Conservation (phyloP, 129 eudicot species). For the Smallanthus sonchifolius region DNA sequence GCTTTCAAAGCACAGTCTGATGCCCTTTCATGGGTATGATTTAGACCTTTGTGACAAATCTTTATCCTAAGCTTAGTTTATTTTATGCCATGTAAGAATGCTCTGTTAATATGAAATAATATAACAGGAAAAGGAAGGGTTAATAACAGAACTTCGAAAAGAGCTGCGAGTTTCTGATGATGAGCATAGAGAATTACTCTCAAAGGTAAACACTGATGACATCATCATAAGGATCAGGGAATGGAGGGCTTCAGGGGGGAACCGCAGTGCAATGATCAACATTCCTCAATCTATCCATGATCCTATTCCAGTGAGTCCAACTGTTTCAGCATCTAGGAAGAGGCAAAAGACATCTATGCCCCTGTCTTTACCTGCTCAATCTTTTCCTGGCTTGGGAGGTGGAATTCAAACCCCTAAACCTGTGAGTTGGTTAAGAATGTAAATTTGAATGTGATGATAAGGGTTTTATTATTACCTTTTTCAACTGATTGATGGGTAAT, state of each 20-base stretch:
- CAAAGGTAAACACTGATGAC: slow-evolving; percentile 83
- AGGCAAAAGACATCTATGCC: slow-evolving; percentile 61
- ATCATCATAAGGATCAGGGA: slow-evolving; percentile 81
- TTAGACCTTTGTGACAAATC: not conserved
- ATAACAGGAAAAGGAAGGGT: slow-evolving; percentile 89
- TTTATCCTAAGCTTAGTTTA: not conserved
- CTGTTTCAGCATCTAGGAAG: slow-evolving; percentile 78
- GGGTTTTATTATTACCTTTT: not conserved
- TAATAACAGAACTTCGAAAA: slow-evolving; percentile 95
- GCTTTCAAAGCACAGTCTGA: slow-evolving; percentile 99
- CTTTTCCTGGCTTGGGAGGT: slow-evolving; percentile 46
- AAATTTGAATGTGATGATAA: not conserved
- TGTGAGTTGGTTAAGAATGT: slow-evolving; percentile 38
- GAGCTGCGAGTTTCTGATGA: slow-evolving; percentile 98
- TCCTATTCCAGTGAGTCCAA: slow-evolving; percentile 62
- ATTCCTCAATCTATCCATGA: slow-evolving; percentile 60
- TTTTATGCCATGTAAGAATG: slow-evolving; percentile 12
- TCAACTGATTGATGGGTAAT: slow-evolving; percentile 8
- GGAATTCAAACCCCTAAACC: slow-evolving; percentile 61
- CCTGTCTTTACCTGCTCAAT: slow-evolving; percentile 46
- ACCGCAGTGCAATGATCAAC: slow-evolving; percentile 42
- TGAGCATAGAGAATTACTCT: slow-evolving; percentile 91
- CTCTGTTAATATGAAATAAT: slow-evolving; percentile 3
- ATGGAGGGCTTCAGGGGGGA: slow-evolving; percentile 85
- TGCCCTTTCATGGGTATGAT: slow-evolving; percentile 89